Evolutionary conservation across 2,329 filamentous ascomycete genomes (phyloP).

Genomic region (Alternaria consortialis): DNA sequence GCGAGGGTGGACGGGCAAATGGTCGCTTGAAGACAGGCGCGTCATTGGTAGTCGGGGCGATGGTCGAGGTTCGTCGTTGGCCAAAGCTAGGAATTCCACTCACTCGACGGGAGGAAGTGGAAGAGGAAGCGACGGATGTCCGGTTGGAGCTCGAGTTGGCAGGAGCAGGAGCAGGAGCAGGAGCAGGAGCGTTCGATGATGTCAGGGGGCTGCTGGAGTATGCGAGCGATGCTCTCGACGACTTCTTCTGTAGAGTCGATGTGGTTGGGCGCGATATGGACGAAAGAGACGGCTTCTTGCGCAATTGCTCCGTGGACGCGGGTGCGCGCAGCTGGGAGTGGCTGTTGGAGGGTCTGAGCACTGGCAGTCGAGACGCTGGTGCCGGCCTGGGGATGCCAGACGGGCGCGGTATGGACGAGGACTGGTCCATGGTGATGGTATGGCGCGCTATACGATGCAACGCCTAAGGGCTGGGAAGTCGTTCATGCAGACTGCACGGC

Average conservation of each 20-base stretch:
- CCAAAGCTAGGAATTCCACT: constrained; percentile 33
- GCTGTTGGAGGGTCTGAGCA: constrained; percentile 53
- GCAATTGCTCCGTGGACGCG: constrained; percentile 56
- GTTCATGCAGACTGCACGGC: constrained; percentile 9
- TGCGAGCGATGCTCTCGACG: constrained; percentile 41
- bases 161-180: constrained; percentile 20
- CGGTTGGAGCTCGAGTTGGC: constrained; percentile 29
- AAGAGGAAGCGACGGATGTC: constrained; percentile 32
- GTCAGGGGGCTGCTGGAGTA: constrained; percentile 32
- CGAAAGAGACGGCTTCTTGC: constrained; percentile 44
- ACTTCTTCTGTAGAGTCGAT: constrained; percentile 42
- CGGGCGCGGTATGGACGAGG: constrained; percentile 39
- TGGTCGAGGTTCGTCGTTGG: constrained; percentile 22
- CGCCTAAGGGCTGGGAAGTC: constrained; percentile 9
- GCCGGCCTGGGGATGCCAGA: constrained; percentile 59
- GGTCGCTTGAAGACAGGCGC: constrained; percentile 50
- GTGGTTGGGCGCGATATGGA: constrained; percentile 29
- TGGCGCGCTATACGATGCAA: constrained; percentile 22
- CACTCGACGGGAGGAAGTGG: constrained; percentile 22
- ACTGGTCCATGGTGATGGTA: constrained; percentile 47
- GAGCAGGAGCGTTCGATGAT: constrained; percentile 8
- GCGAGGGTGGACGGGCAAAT: constrained; percentile 46
- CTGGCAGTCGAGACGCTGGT: constrained; percentile 61
- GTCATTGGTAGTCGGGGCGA: constrained; percentile 24
- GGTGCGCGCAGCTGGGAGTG: constrained; percentile 55